These are phyloP conservation scores for Penicillium turbatum DNA, from an alignment of 495 filamentous ascomycete genomes.

Conservation along the genomic window DNA sequence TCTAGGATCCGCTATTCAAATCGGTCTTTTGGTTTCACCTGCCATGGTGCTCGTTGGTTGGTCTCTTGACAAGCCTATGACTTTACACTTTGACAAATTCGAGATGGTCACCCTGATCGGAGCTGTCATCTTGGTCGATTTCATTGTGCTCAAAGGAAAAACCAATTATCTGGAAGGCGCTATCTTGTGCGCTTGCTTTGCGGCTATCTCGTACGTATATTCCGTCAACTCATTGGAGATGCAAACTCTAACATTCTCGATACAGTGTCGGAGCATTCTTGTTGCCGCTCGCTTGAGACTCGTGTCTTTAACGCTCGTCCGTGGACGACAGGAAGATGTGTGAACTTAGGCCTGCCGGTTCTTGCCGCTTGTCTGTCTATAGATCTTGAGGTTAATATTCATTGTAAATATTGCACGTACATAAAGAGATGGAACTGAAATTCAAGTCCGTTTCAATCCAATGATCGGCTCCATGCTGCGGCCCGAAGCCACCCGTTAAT, in stretches of 20 bases:
- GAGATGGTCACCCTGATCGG: conserved; percentile 74
- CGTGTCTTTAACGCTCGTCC: too few relatives aligned
- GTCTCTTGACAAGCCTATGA: conserved; percentile 59
- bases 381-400: neutral
- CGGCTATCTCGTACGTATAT: conserved; percentile 14
- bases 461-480: neutral
- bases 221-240: too few relatives aligned
- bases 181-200: conserved; percentile 54
- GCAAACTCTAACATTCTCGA: neutral
- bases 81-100: conserved; percentile 73
- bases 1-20: conserved; percentile 25
- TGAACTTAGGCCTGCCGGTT: neutral
- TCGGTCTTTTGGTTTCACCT: conserved; percentile 35
- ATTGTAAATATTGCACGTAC: neutral
- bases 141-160: conserved; percentile 68
- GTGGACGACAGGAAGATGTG: neutral
- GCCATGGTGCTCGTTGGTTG: conserved; percentile 67
- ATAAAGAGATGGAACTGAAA: neutral
- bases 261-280: conserved; percentile 1
- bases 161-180: conserved; percentile 76
- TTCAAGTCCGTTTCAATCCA: neutral
- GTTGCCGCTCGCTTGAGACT: neutral
- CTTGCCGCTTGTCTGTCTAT: neutral
- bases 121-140: conserved; percentile 70
- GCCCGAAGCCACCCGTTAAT: neutral